Base-by-base conservation (phyloP, 139 green algal genomes). In the Chlamydomonas eustigma region DNA sequence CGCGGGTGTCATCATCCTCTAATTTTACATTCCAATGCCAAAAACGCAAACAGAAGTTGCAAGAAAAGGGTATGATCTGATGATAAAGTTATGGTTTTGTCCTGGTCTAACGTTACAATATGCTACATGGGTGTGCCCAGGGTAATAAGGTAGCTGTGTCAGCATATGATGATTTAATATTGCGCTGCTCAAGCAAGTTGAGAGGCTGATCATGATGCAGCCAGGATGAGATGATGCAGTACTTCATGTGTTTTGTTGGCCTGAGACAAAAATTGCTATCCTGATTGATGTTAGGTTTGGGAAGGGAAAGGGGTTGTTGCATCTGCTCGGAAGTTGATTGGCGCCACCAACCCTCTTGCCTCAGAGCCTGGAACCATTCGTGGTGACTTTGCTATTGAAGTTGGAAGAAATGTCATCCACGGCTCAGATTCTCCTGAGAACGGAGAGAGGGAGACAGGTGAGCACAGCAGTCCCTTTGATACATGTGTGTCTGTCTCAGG, bases 371-470 rank as follows among this genome's bases (percentile, higher is more conserved):
- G 96, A 69, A 98, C 96, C 75, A 98, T 99, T 76, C 89, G 95
- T 51, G 92, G 93, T 51, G 90, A 93, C 83, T 88, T 93, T 58
- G 81, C 80, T 51, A 82, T 95, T 18, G 84, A 97, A 74, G 89
- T 97, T 12, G 96, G 96, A 36, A 85, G 94, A 73, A 98, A 98
- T 81, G 91, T 98, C 4, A 89, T 98, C 44, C 95, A 98, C 77
- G 95, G 94, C 69, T 93, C 83, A 34, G 94, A 98, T 84, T 90
- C 78, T 44, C 84, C 87, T 2, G 95, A 97, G 78, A 97, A 97
- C 79, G 95, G 92, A 33, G 88, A 97, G 86, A 84, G 92, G 3
- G 95, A 98, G 85, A 92, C 65, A 51, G 65, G 4, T 73, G 32
- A 51, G 58, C n/a, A 6, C n/a, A 69, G 58, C 22, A 32, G 58